Percentiles rank a stretch among this genome's conserved stretches.
phyloP scores from a whole-genome alignment of 306 rosid genomes.

The Vigna mungo region DNA sequence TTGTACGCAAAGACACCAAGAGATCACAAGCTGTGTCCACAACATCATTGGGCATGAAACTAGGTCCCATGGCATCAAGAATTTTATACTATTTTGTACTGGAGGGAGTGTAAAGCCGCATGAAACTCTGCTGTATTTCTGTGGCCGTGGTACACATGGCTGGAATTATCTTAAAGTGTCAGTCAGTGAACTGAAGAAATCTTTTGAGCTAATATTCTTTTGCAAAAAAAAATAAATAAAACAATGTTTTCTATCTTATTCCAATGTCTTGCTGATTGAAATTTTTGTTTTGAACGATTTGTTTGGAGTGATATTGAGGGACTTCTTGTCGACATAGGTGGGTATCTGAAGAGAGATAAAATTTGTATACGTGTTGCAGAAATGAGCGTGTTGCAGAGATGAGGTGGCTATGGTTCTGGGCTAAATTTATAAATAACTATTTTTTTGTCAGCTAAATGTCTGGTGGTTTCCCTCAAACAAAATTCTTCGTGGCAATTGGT shows the following conservation, averaged over 20 bases:
- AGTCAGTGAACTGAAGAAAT: neutral
- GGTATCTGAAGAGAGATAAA: neutral
- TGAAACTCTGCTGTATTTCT: neutral
- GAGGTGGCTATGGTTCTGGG: neutral
- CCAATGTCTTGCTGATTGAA: neutral
- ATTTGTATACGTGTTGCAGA: neutral
- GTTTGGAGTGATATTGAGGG: neutral
- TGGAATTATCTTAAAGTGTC: neutral
- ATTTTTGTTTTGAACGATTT: neutral
- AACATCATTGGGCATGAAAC: neutral
- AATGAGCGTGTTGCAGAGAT: conserved; percentile 16
- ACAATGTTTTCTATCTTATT: neutral
- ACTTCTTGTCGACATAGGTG: neutral
- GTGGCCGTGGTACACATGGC: conserved; percentile 5
- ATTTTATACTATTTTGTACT: neutral
- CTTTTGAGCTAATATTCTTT: conserved; percentile 6
- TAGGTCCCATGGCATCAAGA: neutral
- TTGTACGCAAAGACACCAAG: neutral
- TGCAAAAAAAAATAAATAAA: neutral
- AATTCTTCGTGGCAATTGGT: conserved; percentile 4
- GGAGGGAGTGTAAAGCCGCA: neutral
- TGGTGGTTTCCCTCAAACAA: conserved; percentile 11
- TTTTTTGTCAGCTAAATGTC: neutral
- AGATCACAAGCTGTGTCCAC: neutral
- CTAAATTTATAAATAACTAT: neutral